Percentiles rank a stretch among this genome's conserved stretches.
These are phyloP conservation scores for Scleroderma bovista DNA, from an alignment of 768 basidiomycete genomes.

Conservation along the genomic window DNA sequence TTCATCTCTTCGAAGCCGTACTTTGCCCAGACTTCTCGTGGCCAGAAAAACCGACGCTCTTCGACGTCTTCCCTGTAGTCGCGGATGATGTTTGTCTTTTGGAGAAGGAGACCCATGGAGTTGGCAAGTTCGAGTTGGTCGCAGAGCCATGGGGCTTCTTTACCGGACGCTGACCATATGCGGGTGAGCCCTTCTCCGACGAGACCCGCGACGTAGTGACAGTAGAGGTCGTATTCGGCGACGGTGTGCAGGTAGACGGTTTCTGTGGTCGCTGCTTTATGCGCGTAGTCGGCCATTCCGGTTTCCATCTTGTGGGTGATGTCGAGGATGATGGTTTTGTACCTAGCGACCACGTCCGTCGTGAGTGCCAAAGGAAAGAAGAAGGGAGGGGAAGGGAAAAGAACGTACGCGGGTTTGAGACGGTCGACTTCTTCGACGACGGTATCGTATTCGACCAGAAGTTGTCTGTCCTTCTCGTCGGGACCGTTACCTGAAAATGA, in stretches of 20 bases:
- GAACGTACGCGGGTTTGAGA: slow-evolving; percentile 53
- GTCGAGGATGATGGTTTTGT: slow-evolving; percentile 75
- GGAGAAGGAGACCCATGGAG: slow-evolving; percentile 91
- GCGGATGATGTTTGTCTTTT: slow-evolving; percentile 98
- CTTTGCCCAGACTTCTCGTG: slow-evolving; percentile 82
- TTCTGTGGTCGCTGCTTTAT: slow-evolving; percentile 69
- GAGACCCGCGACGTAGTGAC: slow-evolving; percentile 96
- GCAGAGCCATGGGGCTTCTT: slow-evolving; percentile 70
- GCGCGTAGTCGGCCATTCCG: slow-evolving; percentile 96
- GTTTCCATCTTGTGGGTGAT: slow-evolving; percentile 82
- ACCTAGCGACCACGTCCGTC: too few species aligned
- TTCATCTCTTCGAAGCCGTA: slow-evolving; percentile 70
- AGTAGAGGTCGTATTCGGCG: slow-evolving; percentile 93
- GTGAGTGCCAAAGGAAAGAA: too few species aligned
- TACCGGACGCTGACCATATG: slow-evolving; percentile 79
- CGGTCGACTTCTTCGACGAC: slow-evolving; percentile 76
- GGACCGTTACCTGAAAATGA: slow-evolving; percentile 77
- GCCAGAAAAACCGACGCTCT: slow-evolving; percentile 88
- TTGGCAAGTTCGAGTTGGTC: slow-evolving; percentile 85
- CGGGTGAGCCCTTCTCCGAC: slow-evolving; percentile 94
- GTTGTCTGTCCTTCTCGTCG: slow-evolving; percentile 80
- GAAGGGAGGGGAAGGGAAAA: background rate
- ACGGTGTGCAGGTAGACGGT: slow-evolving; percentile 67
- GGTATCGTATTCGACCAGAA: slow-evolving; percentile 77
- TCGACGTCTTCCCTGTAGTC: slow-evolving; percentile 92